These are phyloP conservation scores for Draba incana DNA, from an alignment of 345 rosid genomes.

Conservation along the genomic window DNA sequence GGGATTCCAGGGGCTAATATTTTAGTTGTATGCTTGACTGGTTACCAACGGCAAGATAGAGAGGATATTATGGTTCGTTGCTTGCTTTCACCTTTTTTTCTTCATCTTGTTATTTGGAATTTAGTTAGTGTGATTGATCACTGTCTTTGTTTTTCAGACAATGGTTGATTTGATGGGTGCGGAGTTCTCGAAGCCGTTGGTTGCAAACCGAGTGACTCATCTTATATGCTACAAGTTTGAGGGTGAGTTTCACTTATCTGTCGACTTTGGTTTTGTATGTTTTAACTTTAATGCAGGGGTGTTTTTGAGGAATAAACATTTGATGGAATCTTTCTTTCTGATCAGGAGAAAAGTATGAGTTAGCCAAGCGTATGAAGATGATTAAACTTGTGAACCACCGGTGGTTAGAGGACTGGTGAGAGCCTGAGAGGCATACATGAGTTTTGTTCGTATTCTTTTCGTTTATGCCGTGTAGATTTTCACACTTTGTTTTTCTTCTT, in stretches of 20 bases:
- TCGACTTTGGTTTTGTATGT: background rate
- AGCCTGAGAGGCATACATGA: constrained; percentile 35
- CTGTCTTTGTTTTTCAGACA: constrained; percentile 47
- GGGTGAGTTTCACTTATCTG: constrained; percentile 50
- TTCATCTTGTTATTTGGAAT: background rate
- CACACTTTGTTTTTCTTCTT: constrained; percentile 1
- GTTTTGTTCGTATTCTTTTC: constrained; percentile 20
- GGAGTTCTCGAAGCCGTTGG: constrained; percentile 85
- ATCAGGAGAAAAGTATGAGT: constrained; percentile 92
- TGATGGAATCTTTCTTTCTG: constrained; percentile 26
- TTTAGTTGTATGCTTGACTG: constrained; percentile 80
- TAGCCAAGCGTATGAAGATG: constrained; percentile 73
- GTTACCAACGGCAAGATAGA: constrained; percentile 89
- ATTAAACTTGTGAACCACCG: constrained; percentile 86
- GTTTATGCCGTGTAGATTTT: background rate
- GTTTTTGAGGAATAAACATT: constrained; percentile 4
- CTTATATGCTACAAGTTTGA: constrained; percentile 95
- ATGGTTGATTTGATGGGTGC: constrained; percentile 97
- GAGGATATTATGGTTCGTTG: constrained; percentile 82
- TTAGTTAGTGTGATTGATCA: background rate
- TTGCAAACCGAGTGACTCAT: constrained; percentile 88
- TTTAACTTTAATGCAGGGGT: background rate
- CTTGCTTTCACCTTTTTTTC: too few species aligned
- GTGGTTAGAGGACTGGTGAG: constrained; percentile 95
- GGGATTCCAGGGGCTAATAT: constrained; percentile 77